Base-by-base conservation (phyloP, 2,329 filamentous ascomycete species). In the Huntiella decipiens region DNA sequence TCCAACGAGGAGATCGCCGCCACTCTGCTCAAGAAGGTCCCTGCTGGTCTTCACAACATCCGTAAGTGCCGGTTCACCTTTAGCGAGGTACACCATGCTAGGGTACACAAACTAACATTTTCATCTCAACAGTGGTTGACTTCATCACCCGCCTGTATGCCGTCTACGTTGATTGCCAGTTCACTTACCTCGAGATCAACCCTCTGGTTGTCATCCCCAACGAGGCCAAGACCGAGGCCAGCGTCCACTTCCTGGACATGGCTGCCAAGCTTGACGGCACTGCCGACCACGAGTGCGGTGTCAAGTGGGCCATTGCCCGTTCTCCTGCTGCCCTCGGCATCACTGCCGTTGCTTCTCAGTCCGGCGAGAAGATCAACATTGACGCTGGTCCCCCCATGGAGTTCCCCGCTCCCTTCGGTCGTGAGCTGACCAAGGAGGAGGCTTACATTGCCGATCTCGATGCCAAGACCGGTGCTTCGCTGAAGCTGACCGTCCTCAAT, bases 101-200 rank as follows among this genome's bases (percentile, higher is more conserved):
- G 10, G n/a, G 16, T 36, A 11, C 40, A 31, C 31, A 12, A 19
- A 6, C 17, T 17, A 12, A 16, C 33, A 43, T 28, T 17, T 43
- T 31, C 22, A 6, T 39, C 11, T 34, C n/a, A n/a, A 8, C 38
- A 50, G 48, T 98, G 50, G 83, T 98, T 52, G 91, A 98, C 74
- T 98, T 98, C 75, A 98, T 98, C 70, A 85, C 85, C 59, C 80
- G 91, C 58, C 74, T 98, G 55, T 98, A 98, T 63, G 91, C 88
- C 57, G 91, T 98, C 68, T 98, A 96, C 61, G 91, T 96, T 54
- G 91, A 98, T 73, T 93, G 84, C 77, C 91, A 98, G 68, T 98
- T 98, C 77, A 96, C 91, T 60, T 98, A 98, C 72, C 85, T 98
- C 57, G 91, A 98, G 69, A 98, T 98, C 74, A 98, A 98, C 78